Percentiles rank a stretch among this genome's conserved stretches.
phyloP scores from a whole-genome alignment of 192 early-diverging fungal genomes.

The Backusella parvicylindrica region DNA sequence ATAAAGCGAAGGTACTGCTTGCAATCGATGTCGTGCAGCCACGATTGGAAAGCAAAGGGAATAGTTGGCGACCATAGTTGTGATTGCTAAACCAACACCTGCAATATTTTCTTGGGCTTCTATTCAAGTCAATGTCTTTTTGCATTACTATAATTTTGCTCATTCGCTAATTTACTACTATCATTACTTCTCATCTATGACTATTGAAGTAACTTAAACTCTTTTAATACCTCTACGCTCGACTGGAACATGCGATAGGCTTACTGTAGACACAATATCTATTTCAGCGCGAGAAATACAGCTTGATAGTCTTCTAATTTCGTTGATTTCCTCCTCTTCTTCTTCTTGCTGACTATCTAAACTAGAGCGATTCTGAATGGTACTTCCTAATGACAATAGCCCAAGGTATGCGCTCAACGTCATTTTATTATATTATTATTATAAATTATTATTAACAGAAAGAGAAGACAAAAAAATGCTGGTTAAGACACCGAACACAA shows the following conservation, averaged over 20 bases:
- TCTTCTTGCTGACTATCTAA: not conserved
- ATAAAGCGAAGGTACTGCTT: slow-evolving; percentile 17
- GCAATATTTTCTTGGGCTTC: slow-evolving; percentile 20
- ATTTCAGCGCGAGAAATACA: not conserved
- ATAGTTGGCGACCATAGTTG: slow-evolving; percentile 35
- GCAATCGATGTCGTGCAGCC: slow-evolving; percentile 27
- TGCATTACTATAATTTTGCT: not conserved
- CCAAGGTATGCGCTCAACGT: slow-evolving; percentile 9
- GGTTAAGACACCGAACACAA: not conserved
- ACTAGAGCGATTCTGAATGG: not conserved
- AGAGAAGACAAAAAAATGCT: not conserved
- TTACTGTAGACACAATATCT: not conserved
- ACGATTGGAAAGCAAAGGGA: slow-evolving; percentile 32
- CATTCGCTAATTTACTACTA: not conserved
- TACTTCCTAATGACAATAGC: slow-evolving; percentile 1
- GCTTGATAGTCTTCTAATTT: not conserved
- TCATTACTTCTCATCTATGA: not conserved
- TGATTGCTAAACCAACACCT: slow-evolving; percentile 22
- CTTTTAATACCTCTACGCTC: slow-evolving; percentile 6
- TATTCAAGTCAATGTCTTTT: not conserved
- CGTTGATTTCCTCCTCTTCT: not conserved
- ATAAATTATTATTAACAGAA: not conserved
- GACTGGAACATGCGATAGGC: not conserved
- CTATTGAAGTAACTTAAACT: not conserved
- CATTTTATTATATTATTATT: slow-evolving; percentile 1